Evolutionary conservation across 208 protist genomes (phyloP).

Genomic region (Tritrichomonas foetus): DNA sequence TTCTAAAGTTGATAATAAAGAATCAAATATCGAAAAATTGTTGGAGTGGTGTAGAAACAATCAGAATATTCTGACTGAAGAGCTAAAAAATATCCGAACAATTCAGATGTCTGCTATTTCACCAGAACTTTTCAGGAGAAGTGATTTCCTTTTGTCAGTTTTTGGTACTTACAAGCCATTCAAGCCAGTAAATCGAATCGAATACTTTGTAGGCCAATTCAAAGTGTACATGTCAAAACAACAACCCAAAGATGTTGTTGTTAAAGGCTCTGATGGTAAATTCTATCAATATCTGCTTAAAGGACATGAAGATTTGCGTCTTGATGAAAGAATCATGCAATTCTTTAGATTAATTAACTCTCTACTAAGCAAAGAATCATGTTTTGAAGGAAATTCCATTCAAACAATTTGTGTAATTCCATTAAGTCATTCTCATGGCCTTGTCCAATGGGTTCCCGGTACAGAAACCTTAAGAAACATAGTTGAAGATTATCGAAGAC

Average conservation of each 20-base stretch:
- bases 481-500: not conserved
- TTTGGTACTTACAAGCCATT: not conserved
- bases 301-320: not conserved
- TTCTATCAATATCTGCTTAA: constrained; percentile 39
- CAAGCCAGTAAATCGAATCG: not conserved
- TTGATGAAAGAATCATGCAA: constrained; percentile 40
- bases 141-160: not conserved
- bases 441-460: constrained; percentile 26
- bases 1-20: not conserved
- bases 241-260: not conserved
- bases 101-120: not conserved
- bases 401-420: constrained; percentile 15
- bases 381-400: not conserved
- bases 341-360: constrained; percentile 21
- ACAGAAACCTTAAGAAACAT: constrained; percentile 15
- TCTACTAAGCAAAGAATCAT: not conserved
- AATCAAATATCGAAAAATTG: not conserved
- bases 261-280: constrained; percentile 17
- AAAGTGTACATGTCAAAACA: not conserved
- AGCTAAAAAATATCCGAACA: not conserved
- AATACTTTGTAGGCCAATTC: constrained; percentile 32
- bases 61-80: not conserved
- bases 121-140: not conserved
- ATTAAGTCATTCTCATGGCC: not conserved
- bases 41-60: not conserved